Evolutionary conservation across 2,329 filamentous ascomycete species (phyloP).

Genomic region (Saccharata proteae): DNA sequence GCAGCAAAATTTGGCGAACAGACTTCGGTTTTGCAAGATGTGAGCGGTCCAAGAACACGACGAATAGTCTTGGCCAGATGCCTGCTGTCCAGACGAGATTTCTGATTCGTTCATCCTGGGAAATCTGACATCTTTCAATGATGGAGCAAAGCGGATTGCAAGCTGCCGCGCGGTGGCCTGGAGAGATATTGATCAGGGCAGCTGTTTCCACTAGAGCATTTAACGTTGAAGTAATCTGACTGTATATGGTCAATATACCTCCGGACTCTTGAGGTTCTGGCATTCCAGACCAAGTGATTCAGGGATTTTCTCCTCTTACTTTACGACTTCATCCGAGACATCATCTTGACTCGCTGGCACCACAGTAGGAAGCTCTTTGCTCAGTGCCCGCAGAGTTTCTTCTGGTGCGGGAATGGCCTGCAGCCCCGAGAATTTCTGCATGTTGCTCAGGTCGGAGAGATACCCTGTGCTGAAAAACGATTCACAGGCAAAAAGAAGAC

Average conservation of each 20-base stretch:
- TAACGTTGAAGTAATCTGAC: no score
- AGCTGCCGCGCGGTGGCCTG: constrained; percentile 32
- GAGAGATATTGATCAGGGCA: constrained; percentile 17
- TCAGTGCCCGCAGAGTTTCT: constrained; percentile 6
- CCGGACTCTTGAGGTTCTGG: no score
- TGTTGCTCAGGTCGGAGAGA: no score
- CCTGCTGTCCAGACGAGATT: constrained; percentile 21
- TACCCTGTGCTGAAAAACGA: no score
- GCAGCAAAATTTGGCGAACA: constrained; percentile 31
- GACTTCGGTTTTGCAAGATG: constrained; percentile 35
- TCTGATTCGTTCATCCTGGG: constrained; percentile 16
- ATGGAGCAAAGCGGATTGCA: constrained; percentile 35
- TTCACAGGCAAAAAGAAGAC: no score
- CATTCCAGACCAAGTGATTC: no score
- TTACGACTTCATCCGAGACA: constrained; percentile 5
- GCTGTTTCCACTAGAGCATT: constrained; percentile 22
- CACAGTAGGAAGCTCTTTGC: constrained; percentile 4
- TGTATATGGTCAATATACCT: no score
- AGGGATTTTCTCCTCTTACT: constrained; percentile 4
- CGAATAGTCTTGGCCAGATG: constrained; percentile 27
- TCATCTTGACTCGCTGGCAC: constrained; percentile 1
- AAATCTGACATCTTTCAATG: constrained; percentile 27
- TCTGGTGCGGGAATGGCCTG: no score
- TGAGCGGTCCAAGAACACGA: constrained; percentile 30
- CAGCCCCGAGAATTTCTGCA: no score